Evolutionary conservation across 228 moss, liverwort and hornwort genomes (phyloP), one percentile per base, ranked within the genome.

Genomic region (Sphagnum magellanicum): DNA sequence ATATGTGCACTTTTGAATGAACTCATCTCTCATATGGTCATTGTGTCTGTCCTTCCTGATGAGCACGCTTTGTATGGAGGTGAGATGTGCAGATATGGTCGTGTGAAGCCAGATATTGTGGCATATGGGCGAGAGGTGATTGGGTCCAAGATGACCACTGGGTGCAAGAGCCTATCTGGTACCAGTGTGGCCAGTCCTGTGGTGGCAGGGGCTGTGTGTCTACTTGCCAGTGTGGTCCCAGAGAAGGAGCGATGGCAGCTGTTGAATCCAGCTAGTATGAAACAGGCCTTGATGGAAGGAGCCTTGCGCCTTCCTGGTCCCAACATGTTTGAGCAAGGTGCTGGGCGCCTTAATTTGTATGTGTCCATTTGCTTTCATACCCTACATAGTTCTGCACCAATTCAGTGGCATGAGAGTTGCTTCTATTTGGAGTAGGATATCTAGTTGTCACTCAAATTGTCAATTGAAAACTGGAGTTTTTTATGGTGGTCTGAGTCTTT

Each of bases 161-260:
- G 94, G 47, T 94, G 94, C 79, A 94, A 94, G 81, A 94, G 94
- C 70, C 81, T 94, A 69, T 94, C 94, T 51, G 94, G 94, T 63
- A 94, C 94, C 16, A 94, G 94, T 79, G 94, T 94, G 71, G 94
- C 94, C 55, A 94, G 94, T 83, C 94, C 94, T 66, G 94, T 94
- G 61, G 91, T 94, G 65, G 94, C 94, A 73, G 94, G 94, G 71
- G 94, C 83, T 49, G 94, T 94, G 51, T 94, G 94, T 79, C 72
- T 94, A 66, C 86, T 94, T 59, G 89, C 94, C 70, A 94, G 94
- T 79, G 94, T 94, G 73, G 88, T 94, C 67, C 89, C 91, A n/a
- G 83, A 89, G 72, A 67, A 74, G 6, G 79, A 82, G 62, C 91
- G 94, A 17, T 94, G 94, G 94, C 79, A 84, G 50, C 70, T 89